phyloP scores from a whole-genome alignment of 305 asterid genomes.

The Fraxinus sp. region DNA sequence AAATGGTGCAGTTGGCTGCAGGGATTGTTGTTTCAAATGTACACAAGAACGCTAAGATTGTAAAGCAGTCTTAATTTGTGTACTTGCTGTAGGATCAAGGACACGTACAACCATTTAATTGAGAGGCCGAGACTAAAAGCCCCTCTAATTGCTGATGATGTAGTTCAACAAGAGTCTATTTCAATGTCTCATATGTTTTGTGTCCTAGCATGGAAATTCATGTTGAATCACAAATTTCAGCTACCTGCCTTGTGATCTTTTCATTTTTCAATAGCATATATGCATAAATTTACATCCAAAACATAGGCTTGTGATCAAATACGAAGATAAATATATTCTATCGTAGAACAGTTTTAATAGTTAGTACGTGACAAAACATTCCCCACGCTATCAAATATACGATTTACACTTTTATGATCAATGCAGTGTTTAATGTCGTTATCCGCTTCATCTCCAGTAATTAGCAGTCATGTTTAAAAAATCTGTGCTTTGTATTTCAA shows the following conservation, averaged over 20 bases:
- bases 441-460: neutral
- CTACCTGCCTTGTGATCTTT: neutral
- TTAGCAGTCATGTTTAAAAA: too few relatives aligned
- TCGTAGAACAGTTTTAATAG: neutral
- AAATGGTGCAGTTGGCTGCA: too few relatives aligned
- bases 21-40: too few relatives aligned
- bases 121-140: neutral
- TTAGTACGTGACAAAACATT: neutral
- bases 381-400: neutral
- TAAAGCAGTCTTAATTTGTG: too few relatives aligned
- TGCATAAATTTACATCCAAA: neutral
- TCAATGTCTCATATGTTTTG: neutral
- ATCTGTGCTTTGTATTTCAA: neutral
- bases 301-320: neutral
- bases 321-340: neutral
- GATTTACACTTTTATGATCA: neutral
- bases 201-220: neutral
- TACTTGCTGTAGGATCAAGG: neutral
- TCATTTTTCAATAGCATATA: neutral
- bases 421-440: neutral
- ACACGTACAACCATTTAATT: too few relatives aligned
- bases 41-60: neutral
- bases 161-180: neutral
- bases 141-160: neutral
- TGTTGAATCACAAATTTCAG: neutral